Percentiles rank a stretch among this genome's conserved stretches.
phyloP scores from a whole-genome alignment of 1,284 basidiomycete genomes.

The Farysia itapuensis region DNA sequence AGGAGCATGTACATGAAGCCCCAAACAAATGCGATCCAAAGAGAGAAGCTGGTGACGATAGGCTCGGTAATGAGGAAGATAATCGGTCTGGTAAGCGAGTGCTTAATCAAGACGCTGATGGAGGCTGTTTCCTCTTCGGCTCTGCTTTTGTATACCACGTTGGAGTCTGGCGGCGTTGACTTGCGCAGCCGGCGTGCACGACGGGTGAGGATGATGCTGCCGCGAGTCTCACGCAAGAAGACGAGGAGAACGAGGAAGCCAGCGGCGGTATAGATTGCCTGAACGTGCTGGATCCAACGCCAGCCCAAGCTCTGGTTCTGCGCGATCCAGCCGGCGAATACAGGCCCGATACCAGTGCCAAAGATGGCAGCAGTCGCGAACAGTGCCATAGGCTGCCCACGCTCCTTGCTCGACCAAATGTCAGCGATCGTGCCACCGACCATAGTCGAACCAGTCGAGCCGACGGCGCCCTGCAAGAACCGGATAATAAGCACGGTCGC shows the following conservation, averaged over 20 bases:
- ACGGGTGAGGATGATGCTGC: conserved; percentile 62
- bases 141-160: conserved; percentile 67
- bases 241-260: conserved; percentile 37
- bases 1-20: conserved; percentile 72
- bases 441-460: conserved; percentile 69
- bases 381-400: conserved; percentile 70
- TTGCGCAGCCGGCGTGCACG: conserved; percentile 59
- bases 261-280: conserved; percentile 42
- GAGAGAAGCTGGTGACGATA: conserved; percentile 66
- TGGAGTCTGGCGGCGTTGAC: conserved; percentile 66
- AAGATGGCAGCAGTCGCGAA: conserved; percentile 61
- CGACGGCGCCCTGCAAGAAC: conserved; percentile 71
- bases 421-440: conserved; percentile 74
- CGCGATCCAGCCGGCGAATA: conserved; percentile 73
- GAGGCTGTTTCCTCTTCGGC: conserved; percentile 69
- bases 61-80: conserved; percentile 69
- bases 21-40: conserved; percentile 65
- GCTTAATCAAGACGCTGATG: conserved; percentile 67
- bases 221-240: conserved; percentile 56
- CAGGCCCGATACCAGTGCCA: conserved; percentile 69
- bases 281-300: conserved; percentile 81
- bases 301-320: conserved; percentile 68
- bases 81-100: conserved; percentile 71
- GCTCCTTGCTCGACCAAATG: conserved; percentile 30
- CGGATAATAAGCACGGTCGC: conserved; percentile 71